Percentiles rank a stretch among this genome's conserved stretches.
Conservation (phyloP, 2,329 filamentous ascomycete species). For the Pseudopyrenochaeta lycopersici region DNA sequence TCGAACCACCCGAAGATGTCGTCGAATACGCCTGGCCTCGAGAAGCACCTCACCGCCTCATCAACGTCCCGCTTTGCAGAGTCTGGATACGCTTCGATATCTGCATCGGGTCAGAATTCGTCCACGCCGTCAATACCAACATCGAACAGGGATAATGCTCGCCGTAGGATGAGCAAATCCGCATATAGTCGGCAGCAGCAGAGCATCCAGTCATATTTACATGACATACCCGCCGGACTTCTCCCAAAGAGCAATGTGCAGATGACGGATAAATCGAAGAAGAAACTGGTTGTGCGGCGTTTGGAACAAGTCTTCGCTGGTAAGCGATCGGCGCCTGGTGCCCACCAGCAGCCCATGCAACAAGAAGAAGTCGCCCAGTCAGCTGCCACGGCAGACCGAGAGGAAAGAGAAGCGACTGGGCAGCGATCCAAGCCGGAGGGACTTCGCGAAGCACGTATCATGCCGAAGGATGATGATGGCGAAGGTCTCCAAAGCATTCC, state of each 20-base stretch:
- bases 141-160: constrained; percentile 43
- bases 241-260: constrained; percentile 66
- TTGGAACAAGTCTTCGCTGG: constrained; percentile 86
- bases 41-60: constrained; percentile 67
- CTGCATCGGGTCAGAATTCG: constrained; percentile 57
- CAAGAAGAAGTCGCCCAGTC: constrained; percentile 66
- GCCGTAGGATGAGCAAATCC: constrained; percentile 38
- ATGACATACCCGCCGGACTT: constrained; percentile 75
- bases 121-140: constrained; percentile 31
- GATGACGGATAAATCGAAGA: constrained; percentile 78
- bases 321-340: constrained; percentile 59
- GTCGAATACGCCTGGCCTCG: constrained; percentile 58
- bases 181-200: constrained; percentile 47
- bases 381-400: constrained; percentile 59
- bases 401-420: constrained; percentile 52
- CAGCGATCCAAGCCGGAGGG: constrained; percentile 50
- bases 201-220: constrained; percentile 74
- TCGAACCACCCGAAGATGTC: constrained; percentile 30
- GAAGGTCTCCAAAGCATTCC: constrained; percentile 32
- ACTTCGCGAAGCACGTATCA: constrained; percentile 57
- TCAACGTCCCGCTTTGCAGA: constrained; percentile 61
- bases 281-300: constrained; percentile 77
- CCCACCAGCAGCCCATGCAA: constrained; percentile 61
- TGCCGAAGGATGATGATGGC: constrained; percentile 32
- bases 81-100: constrained; percentile 71